Evolutionary conservation across 2,329 filamentous ascomycete species (phyloP).

Genomic region (Aureobasidium sp.): DNA sequence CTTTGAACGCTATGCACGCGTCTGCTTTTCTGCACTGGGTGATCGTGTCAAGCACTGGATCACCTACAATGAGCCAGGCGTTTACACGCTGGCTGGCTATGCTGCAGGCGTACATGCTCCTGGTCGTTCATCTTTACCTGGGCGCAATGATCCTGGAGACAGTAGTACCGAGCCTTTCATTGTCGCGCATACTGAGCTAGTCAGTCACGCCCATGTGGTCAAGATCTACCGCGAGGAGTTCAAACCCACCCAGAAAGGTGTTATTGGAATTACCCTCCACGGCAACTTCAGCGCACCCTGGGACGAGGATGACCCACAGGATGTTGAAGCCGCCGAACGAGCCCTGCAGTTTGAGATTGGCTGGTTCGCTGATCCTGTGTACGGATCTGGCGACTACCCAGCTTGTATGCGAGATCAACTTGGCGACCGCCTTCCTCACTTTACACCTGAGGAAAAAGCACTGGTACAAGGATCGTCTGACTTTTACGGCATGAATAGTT

Average conservation of each 20-base stretch:
- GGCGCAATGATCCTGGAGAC: slow-evolving; percentile 23
- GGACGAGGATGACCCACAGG: slow-evolving; percentile 27
- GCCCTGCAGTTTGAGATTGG: slow-evolving; percentile 32
- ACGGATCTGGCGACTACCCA: slow-evolving; percentile 34
- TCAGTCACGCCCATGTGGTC: slow-evolving; percentile 19
- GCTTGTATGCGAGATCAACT: slow-evolving; percentile 32
- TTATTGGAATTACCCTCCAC: slow-evolving; percentile 29
- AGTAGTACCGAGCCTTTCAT: slow-evolving; percentile 20
- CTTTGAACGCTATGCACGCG: slow-evolving; percentile 36
- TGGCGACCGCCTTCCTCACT: slow-evolving; percentile 26
- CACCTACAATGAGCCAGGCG: slow-evolving; percentile 36
- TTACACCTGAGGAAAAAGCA: slow-evolving; percentile 28
- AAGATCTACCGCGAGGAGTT: slow-evolving; percentile 32
- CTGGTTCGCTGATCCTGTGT: slow-evolving; percentile 34
- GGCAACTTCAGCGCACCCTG: slow-evolving; percentile 33
- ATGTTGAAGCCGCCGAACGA: slow-evolving; percentile 28
- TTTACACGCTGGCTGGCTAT: neutral
- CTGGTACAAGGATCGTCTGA: slow-evolving; percentile 28
- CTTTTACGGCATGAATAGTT: slow-evolving; percentile 39
- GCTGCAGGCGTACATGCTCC: slow-evolving; percentile 12
- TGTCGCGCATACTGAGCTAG: slow-evolving; percentile 30
- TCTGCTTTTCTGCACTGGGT: slow-evolving; percentile 34
- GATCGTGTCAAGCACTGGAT: slow-evolving; percentile 37
- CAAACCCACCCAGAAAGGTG: slow-evolving; percentile 27
- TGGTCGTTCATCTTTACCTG: slow-evolving; percentile 5